Percentiles rank a stretch among this genome's conserved stretches.
phyloP scores from a whole-genome alignment of 2,329 filamentous ascomycete genomes.

The Tolypocladium inflatum region DNA sequence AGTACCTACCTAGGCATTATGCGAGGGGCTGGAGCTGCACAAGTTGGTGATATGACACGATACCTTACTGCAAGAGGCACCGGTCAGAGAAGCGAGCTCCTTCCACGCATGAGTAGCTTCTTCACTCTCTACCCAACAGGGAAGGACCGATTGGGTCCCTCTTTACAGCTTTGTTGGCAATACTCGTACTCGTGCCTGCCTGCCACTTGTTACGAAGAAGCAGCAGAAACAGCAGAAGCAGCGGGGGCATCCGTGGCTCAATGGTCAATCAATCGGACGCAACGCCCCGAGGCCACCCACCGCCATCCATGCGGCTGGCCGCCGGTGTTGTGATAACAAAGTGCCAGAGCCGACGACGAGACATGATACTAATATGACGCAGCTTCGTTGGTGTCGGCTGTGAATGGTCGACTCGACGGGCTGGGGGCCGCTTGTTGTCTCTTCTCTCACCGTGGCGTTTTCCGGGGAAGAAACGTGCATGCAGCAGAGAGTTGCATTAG shows the following conservation, averaged over 20 bases:
- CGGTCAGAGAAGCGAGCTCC: not conserved
- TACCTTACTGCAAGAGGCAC: not conserved
- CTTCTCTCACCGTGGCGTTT: conserved; percentile 15
- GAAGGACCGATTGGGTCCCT: not conserved
- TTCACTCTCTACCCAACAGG: not conserved
- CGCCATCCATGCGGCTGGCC: not conserved
- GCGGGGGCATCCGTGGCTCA: not conserved
- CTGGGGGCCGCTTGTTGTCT: conserved; percentile 13
- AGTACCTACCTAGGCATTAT: no score
- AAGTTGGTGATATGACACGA: not conserved
- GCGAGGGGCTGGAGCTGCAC: not conserved
- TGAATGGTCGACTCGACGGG: not conserved
- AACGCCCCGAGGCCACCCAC: not conserved
- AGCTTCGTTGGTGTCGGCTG: not conserved
- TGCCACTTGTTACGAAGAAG: not conserved
- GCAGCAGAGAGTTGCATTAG: not conserved
- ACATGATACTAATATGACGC: not conserved
- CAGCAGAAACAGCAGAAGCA: not conserved
- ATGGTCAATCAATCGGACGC: not conserved
- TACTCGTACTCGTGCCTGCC: not conserved
- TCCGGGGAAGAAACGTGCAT: conserved; percentile 13
- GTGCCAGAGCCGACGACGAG: not conserved
- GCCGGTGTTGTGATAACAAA: not conserved
- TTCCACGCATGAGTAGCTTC: not conserved
- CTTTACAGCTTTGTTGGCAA: not conserved